Percentiles rank a stretch among this genome's conserved stretches.
Evolutionary conservation across 2,329 filamentous ascomycete species (phyloP).

Genomic region (Curvularia lunata): DNA sequence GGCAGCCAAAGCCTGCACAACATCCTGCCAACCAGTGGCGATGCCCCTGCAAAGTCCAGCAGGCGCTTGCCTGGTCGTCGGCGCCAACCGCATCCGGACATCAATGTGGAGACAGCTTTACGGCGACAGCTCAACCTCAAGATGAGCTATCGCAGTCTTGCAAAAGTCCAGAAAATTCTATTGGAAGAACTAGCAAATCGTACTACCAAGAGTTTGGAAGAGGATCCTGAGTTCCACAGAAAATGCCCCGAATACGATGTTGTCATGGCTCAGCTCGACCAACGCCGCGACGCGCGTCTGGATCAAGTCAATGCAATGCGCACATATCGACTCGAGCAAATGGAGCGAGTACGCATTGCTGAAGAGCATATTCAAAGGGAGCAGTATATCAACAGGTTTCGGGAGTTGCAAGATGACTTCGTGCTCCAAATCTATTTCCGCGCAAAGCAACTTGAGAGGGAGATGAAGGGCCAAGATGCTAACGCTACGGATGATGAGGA

Average conservation of each 20-base stretch:
- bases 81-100: constrained; percentile 55
- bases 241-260: constrained; percentile 60
- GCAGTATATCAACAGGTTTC: constrained; percentile 47
- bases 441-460: constrained; percentile 47
- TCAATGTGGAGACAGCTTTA: constrained; percentile 55
- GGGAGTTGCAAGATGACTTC: constrained; percentile 42
- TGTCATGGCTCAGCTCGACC: constrained; percentile 60
- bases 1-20: constrained; percentile 42
- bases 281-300: constrained; percentile 52
- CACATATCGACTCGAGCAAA: constrained; percentile 46
- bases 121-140: constrained; percentile 70
- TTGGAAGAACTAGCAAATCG: constrained; percentile 70
- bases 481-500: constrained; percentile 53
- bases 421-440: constrained; percentile 48
- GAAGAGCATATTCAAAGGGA: constrained; percentile 44
- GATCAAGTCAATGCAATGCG: constrained; percentile 48
- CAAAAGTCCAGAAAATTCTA: constrained; percentile 67
- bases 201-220: constrained; percentile 63
- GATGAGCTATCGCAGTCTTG: constrained; percentile 67
- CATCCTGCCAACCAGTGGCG: constrained; percentile 45
- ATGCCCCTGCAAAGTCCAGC: constrained; percentile 44
- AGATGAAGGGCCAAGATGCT: constrained; percentile 43
- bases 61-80: constrained; percentile 53
- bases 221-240: constrained; percentile 61
- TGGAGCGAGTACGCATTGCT: constrained; percentile 44